These are phyloP conservation scores for Hymenoscyphus albidus DNA, from an alignment of 2,329 filamentous ascomycete species.

Conservation along the genomic window DNA sequence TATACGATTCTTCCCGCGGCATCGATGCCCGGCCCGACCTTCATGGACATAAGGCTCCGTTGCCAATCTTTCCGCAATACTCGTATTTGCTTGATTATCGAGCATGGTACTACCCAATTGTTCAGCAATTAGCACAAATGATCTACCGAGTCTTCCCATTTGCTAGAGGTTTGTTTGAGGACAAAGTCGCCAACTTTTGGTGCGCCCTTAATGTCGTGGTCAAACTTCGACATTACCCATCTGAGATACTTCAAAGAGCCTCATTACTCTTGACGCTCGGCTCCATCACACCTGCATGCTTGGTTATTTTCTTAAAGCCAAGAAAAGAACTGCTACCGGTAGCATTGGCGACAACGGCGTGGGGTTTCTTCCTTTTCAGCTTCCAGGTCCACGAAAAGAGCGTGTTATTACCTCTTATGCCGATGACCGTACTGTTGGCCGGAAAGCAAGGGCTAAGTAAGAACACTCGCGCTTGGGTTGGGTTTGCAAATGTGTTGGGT, in stretches of 20 bases:
- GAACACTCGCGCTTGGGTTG: constrained; percentile 80
- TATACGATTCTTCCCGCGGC: constrained; percentile 65
- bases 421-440: constrained; percentile 85
- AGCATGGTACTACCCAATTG: constrained; percentile 67
- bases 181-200: constrained; percentile 99
- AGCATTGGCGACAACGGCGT: constrained; percentile 78
- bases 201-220: constrained; percentile 85
- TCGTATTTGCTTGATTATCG: constrained; percentile 57
- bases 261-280: constrained; percentile 71
- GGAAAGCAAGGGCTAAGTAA: constrained; percentile 73
- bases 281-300: constrained; percentile 74
- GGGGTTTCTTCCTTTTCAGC: constrained; percentile 97
- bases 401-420: constrained; percentile 83
- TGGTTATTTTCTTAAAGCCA: constrained; percentile 75
- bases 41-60: constrained; percentile 54
- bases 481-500: constrained; percentile 88
- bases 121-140: constrained; percentile 78
- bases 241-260: constrained; percentile 67
- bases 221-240: constrained; percentile 75
- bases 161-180: constrained; percentile 91
- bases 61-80: constrained; percentile 60
- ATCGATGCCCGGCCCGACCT: constrained; percentile 54
- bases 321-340: constrained; percentile 72
- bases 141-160: constrained; percentile 95
- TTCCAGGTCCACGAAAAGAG: constrained; percentile 99